Evolutionary conservation across 1,284 basidiomycete species (phyloP).

Genomic region (Golubevia sp.): DNA sequence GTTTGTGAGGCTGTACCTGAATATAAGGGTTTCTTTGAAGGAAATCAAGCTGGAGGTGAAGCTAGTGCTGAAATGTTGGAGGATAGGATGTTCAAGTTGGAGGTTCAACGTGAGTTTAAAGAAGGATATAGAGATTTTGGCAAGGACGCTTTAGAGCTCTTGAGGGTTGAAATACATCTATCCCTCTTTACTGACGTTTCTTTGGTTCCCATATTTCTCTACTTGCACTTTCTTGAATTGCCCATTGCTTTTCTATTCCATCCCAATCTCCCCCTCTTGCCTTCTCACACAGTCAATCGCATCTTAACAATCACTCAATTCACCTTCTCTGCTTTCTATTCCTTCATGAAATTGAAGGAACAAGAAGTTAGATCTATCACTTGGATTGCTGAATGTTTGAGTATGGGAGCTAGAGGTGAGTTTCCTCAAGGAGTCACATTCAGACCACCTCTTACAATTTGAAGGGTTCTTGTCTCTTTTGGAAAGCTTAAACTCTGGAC

Average conservation of each 20-base stretch:
- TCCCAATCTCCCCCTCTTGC: neutral
- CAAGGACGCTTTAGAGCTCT: neutral
- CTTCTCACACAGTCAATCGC: conserved; percentile 30
- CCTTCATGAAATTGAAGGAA: conserved; percentile 76
- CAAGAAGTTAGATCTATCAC: conserved; percentile 97
- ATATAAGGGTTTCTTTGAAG: conserved; percentile 86
- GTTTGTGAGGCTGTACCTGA: conserved; percentile 87
- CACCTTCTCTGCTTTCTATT: conserved; percentile 55
- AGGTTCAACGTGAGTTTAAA: conserved; percentile 70
- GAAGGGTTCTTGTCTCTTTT: too few relatives aligned
- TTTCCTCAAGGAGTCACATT: neutral
- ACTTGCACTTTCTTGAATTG: too few relatives aligned
- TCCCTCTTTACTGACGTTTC: neutral
- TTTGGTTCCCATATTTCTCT: too few relatives aligned
- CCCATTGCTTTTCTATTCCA: neutral
- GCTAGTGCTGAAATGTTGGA: conserved; percentile 71
- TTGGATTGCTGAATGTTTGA: conserved; percentile 83
- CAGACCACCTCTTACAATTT: too few relatives aligned
- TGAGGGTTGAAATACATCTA: neutral
- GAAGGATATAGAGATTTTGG: neutral
- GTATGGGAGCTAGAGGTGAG: conserved; percentile 44
- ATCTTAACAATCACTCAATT: conserved; percentile 58
- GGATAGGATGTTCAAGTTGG: conserved; percentile 92
- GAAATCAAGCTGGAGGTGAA: conserved; percentile 56
- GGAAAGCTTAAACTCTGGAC: too few relatives aligned